Percentiles rank a stretch among this genome's conserved stretches.
Conservation (phyloP, 176 grass and related monocot species). For the Ananas comosus region DNA sequence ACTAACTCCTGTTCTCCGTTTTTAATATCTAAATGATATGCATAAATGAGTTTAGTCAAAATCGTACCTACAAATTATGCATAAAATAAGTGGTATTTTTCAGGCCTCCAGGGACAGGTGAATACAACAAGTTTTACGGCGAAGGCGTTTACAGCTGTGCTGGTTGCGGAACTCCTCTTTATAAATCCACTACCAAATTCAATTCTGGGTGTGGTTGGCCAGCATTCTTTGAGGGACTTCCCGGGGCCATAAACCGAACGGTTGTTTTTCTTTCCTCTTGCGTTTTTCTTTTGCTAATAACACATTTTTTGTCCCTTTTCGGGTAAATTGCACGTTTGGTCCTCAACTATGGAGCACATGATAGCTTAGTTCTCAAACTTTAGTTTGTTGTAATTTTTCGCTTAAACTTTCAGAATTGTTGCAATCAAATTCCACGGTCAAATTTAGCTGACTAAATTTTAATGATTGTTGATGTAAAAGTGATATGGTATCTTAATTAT, state of each 20-base stretch:
- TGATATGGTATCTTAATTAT: too few relatives aligned
- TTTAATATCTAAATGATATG: not conserved
- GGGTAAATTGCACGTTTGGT: not conserved
- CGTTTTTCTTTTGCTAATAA: not conserved
- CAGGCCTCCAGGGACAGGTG: slow-evolving; percentile 49
- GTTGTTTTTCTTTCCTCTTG: slow-evolving; percentile 22
- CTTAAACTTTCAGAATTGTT: too few relatives aligned
- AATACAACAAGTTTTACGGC: slow-evolving; percentile 64
- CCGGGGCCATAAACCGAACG: slow-evolving; percentile 64
- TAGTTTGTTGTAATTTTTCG: too few relatives aligned
- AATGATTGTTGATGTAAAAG: too few relatives aligned
- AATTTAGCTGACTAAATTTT: too few relatives aligned
- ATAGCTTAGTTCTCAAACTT: too few relatives aligned
- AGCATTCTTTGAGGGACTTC: slow-evolving; percentile 77
- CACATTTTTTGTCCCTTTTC: not conserved
- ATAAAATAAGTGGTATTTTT: not conserved
- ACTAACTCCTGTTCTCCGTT: too few relatives aligned
- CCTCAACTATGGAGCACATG: too few relatives aligned
- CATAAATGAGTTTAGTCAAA: slow-evolving; percentile 1
- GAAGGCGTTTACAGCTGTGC: slow-evolving; percentile 58
- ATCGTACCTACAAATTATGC: not conserved
- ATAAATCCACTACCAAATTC: slow-evolving; percentile 87
- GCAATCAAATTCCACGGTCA: too few relatives aligned
- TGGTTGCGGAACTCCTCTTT: slow-evolving; percentile 58
- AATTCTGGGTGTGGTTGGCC: slow-evolving; percentile 90